Conservation (phyloP, 768 basidiomycete genomes). For the Pleurotus tuoliensis region DNA sequence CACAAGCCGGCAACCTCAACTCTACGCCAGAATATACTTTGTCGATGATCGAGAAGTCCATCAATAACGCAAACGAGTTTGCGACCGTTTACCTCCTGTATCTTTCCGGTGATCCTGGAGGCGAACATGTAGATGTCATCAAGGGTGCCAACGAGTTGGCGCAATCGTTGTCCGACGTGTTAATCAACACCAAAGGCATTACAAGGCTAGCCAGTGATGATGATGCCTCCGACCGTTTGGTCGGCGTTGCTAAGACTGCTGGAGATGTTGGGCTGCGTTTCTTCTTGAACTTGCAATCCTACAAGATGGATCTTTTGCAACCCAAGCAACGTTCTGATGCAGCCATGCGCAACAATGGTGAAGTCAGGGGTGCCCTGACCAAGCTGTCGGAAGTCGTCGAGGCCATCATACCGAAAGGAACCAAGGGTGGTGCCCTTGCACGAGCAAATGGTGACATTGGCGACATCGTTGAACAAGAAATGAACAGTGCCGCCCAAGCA, state of each 20-base stretch:
- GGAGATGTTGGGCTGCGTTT: constrained; percentile 88
- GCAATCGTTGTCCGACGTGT: constrained; percentile 86
- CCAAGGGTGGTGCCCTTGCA: constrained; percentile 62
- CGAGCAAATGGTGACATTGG: constrained; percentile 91
- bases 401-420: constrained; percentile 77
- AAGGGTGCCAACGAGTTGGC: constrained; percentile 96
- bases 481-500: constrained; percentile 87
- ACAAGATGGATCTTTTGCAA: constrained; percentile 79
- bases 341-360: constrained; percentile 85
- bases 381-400: constrained; percentile 90
- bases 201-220: constrained; percentile 90
- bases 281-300: constrained; percentile 95
- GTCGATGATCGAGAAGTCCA: constrained; percentile 96
- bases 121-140: constrained; percentile 96
- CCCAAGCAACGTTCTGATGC: constrained; percentile 77
- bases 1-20: constrained; percentile 90
- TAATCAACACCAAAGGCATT: constrained; percentile 93
- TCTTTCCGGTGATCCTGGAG: constrained; percentile 81
- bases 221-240: constrained; percentile 87
- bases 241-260: constrained; percentile 76
- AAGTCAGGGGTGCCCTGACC: constrained; percentile 74
- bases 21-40: constrained; percentile 98
- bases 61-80: constrained; percentile 94
- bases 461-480: constrained; percentile 94
- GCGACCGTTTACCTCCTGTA: constrained; percentile 92